Base-by-base conservation (phyloP, 1,139 yeast genomes). In the Insectozyma bohioensis region DNA sequence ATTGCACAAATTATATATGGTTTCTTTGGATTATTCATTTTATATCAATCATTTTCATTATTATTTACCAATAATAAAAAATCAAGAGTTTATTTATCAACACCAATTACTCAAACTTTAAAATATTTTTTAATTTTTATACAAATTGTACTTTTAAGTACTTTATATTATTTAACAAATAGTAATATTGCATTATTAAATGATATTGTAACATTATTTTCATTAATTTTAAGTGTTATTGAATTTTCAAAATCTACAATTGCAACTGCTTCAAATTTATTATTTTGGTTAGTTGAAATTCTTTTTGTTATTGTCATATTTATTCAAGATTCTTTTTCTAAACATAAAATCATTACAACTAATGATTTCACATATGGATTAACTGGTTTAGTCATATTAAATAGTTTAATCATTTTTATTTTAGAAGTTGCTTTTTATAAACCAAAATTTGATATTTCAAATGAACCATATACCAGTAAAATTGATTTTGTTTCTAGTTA, bases 401-500 rank as follows among this genome's bases (percentile, higher is more conserved):
- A 66, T 36, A 48, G 71, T 1, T 4, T 57, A 0, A 38, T 49
- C 2, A 52, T 75, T n/a, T 58, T 67, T 12, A 20, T 55, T 2
- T 52, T 75, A 15, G 75, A 75, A 40, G 42, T 56, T 4, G 45
- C 43, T 15, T 48, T 47, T 26, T 78, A 66, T 45, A 41, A 48
- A 9, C 80, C 83, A 4, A 65, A 73, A 5, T 49, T 51, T 6
- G 76, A 74, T 40, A 61, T 56, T 34, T 63, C 46, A 20, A 60
- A 68, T 65, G 56, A 54, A 33, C 36, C 40, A 4, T 37, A 41
- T 12, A 40, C 56, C 9, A 52, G 48, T 4, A 48, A 52, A 27
- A 37, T 41, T 22, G 52, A 54, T 39, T 31, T 29, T 9, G 44
- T 55, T 28, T 45, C 54, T 2, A 28, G 36, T 9, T 31, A 58